Evolutionary conservation across 2,329 filamentous ascomycete species (phyloP).

Genomic region (Ascochyta clinopodiicola): DNA sequence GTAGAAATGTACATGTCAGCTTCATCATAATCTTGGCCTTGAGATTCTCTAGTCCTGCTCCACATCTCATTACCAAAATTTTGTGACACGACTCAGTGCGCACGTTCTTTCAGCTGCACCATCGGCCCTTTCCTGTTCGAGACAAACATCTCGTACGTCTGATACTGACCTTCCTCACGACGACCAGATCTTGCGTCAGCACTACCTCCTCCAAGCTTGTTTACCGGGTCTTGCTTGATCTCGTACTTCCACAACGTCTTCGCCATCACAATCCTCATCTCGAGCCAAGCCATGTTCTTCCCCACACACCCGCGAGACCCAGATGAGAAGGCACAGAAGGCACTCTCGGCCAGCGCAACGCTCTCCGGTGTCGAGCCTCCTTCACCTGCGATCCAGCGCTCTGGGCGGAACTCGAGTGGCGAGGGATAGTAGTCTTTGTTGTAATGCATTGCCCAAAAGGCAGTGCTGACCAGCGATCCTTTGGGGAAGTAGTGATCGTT

Average conservation of each 20-base stretch:
- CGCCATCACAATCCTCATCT: slow-evolving; percentile 32
- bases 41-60: too few species aligned
- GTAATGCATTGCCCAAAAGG: slow-evolving; percentile 25
- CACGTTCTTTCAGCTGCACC: slow-evolving; percentile 30
- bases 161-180: slow-evolving; percentile 30
- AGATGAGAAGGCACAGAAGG: slow-evolving; percentile 29
- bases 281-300: slow-evolving; percentile 37
- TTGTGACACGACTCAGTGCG: slow-evolving; percentile 10
- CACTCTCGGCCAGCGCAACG: slow-evolving; percentile 22
- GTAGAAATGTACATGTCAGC: too few species aligned
- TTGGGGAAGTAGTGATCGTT: slow-evolving; percentile 22
- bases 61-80: too few species aligned
- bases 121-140: slow-evolving; percentile 44
- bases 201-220: slow-evolving; percentile 33
- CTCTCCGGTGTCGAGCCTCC: slow-evolving; percentile 15
- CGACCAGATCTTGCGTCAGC: slow-evolving; percentile 23
- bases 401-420: slow-evolving; percentile 23
- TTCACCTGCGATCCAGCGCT: slow-evolving; percentile 28
- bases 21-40: too few species aligned
- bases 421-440: slow-evolving; percentile 27
- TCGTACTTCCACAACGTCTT: slow-evolving; percentile 43
- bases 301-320: slow-evolving; percentile 38
- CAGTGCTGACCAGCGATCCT: slow-evolving; percentile 27
- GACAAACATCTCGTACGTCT: slow-evolving; percentile 38
- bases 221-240: slow-evolving; percentile 23